phyloP scores from a whole-genome alignment of 2,329 filamentous ascomycete species.

The Aspergillus tamarii region DNA sequence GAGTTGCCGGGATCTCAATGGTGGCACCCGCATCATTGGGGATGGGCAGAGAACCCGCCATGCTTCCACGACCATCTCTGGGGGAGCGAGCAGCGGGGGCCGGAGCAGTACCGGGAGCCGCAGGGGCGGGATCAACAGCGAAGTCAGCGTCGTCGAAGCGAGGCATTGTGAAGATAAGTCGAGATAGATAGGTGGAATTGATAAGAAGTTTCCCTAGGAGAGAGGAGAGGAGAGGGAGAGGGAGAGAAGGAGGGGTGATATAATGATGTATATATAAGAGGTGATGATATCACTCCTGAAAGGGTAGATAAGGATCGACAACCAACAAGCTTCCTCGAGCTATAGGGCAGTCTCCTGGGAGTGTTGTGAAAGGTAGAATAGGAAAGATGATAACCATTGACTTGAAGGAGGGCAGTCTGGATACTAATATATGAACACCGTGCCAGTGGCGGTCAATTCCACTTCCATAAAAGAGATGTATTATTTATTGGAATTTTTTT shows the following conservation, averaged over 20 bases:
- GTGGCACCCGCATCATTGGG: constrained; percentile 54
- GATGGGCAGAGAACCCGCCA: constrained; percentile 38
- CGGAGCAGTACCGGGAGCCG: constrained; percentile 16
- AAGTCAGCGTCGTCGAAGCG: constrained; percentile 63
- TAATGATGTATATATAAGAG: constrained; percentile 1
- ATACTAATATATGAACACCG: constrained; percentile 14
- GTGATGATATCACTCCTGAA: constrained; percentile 23
- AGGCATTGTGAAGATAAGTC: constrained; percentile 55
- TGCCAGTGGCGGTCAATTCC: constrained; percentile 21
- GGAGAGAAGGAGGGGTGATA: constrained; percentile 9
- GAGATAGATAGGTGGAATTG: constrained; percentile 9
- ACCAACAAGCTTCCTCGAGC: constrained; percentile 6
- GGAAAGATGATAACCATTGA: constrained; percentile 12
- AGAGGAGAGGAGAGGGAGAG: neutral
- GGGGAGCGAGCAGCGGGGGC: constrained; percentile 29
- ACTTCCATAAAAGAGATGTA: neutral
- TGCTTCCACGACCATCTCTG: constrained; percentile 30
- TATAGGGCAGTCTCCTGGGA: constrained; percentile 4
- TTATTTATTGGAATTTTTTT: neutral
- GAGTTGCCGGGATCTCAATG: constrained; percentile 71
- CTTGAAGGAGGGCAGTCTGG: constrained; percentile 6
- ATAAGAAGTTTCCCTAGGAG: neutral
- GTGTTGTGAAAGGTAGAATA: constrained; percentile 6
- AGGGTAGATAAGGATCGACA: constrained; percentile 3
- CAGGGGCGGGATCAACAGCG: constrained; percentile 41